Base-by-base conservation (phyloP, 352 stramenopile genomes). In the Phytophthora foliorum region DNA sequence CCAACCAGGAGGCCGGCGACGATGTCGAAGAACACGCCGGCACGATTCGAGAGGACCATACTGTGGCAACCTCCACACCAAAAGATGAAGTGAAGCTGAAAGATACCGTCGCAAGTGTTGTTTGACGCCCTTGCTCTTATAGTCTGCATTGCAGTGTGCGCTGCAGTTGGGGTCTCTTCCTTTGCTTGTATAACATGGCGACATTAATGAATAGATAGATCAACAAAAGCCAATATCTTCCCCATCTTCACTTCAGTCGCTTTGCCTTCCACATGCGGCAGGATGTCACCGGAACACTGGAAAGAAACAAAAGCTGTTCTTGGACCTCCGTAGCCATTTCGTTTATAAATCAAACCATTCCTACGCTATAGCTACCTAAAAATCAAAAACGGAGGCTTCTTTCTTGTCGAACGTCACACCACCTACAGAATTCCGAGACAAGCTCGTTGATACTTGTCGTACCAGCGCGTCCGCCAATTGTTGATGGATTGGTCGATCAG, bases 391-490 rank as follows among this genome's bases (percentile, higher is more conserved):
- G 68, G 57, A 58, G 50, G 49, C 25, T 27, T 44, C 10, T 6
- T 10, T 44, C n/a, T n/a, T n/a, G 27, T 64, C 17, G 17, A n/a
- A 57, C 38, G 41, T 24, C 27, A 51, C 50, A 25, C 14, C 29
- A 62, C 29, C 39, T 77, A 97, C 36, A 94, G 68, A 53, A 98
- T 97, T 27, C 91, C 89, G 52, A 96, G 88, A 72, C 79, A 92
- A 51, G 85, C 88, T 59, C 90, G 90, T 77, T 98, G 91, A 63
- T 96, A 97, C 72, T 92, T 93, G 81, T 98, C 92, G 65, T 98
- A 98, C 82, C 86, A 95, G 50, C 88, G 88, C 31, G 90, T 97
- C 22, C 88, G 74, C 86, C 89, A 97, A 63, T 95, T 97, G 74
- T 97, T 93, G 57, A 96, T 88, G 41, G 85, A 93, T 62, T 91